Percentiles rank a stretch among this genome's conserved stretches.
phyloP scores from a whole-genome alignment of 495 filamentous ascomycete genomes.

The Xylaria nigripes region DNA sequence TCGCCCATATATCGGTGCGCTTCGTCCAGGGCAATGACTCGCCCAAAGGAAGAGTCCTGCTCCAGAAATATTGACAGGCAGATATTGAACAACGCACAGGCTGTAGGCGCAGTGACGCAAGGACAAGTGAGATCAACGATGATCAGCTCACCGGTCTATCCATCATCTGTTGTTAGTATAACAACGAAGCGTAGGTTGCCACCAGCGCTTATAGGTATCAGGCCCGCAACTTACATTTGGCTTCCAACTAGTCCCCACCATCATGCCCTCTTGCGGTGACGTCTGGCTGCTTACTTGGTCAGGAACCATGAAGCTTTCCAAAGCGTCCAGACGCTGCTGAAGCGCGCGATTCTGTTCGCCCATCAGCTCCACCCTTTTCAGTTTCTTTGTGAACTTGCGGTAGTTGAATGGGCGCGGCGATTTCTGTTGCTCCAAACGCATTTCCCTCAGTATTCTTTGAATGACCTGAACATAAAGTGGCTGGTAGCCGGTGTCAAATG shows the following conservation, averaged over 20 bases:
- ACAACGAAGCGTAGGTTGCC: not conserved
- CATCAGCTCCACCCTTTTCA: constrained; percentile 33
- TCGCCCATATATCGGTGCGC: constrained; percentile 38
- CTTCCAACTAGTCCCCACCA: constrained; percentile 26
- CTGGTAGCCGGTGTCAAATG: constrained; percentile 37
- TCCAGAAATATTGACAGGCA: constrained; percentile 55
- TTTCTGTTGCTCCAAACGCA: constrained; percentile 42
- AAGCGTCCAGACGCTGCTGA: constrained; percentile 46
- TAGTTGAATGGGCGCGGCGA: constrained; percentile 42
- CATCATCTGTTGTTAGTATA: not conserved
- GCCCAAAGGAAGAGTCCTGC: constrained; percentile 33
- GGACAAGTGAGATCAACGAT: constrained; percentile 71
- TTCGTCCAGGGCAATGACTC: constrained; percentile 33
- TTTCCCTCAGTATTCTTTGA: constrained; percentile 51
- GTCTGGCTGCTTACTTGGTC: constrained; percentile 16
- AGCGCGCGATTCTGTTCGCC: constrained; percentile 42
- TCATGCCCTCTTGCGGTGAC: not conserved
- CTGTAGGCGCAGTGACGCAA: constrained; percentile 56
- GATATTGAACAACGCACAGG: constrained; percentile 63
- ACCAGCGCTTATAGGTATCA: not conserved
- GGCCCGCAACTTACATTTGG: constrained; percentile 16
- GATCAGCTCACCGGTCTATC: constrained; percentile 48
- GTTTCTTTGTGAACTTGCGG: constrained; percentile 34
- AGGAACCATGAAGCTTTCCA: constrained; percentile 51
- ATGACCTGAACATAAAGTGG: constrained; percentile 59